Evolutionary conservation across 176 grass and related monocot species (phyloP), one percentile per base, ranked within the genome.

Genomic region (Avena sativa): DNA sequence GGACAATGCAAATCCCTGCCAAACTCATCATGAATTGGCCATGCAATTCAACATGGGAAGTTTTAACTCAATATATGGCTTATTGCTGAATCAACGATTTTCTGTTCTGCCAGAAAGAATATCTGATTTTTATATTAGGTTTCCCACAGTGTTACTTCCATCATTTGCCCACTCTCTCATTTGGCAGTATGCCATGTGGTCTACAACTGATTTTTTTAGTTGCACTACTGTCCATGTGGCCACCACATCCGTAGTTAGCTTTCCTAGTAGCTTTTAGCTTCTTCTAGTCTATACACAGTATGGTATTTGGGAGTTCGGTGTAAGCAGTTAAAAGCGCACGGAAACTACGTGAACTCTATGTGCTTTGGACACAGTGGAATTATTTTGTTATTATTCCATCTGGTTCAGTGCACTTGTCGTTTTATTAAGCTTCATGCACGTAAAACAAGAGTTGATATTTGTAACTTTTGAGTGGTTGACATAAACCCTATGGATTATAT

Each of bases 361-460:
- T 56, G 38, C 9, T 50, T 50, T 28, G 20, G 19, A 46, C 49
- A 63, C 28, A 40, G 19, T 70, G 71, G 4, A 51, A 30, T 79
- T 34, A 43, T 66, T 67, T 57, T 26, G 15, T 74, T 32, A 77
- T 66, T 85, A 84, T 19, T 51, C 28, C 71, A 25, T 16, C 44
- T 10, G 1, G 72, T 85, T 12, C 10, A 36, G 40, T 9, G 6
- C 38, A 77, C 11, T 85, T 77, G 73, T 25, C 0, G 15, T 36
- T 65, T 66, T 55, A 67, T 53, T 53, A 53, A 67, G 28, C 73
- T 67, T 75, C 59, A 78, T 78, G 30, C 59, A 38, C 44, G 62
- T 78, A 67, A 74, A 77, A 65, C 72, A 65, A 77, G 17, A 19
- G 19, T 55, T 55, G 40, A 43, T 53, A 78, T 47, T 85, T 85